phyloP scores from a whole-genome alignment of 2,329 filamentous ascomycete genomes.

The Fusarium multiceps region DNA sequence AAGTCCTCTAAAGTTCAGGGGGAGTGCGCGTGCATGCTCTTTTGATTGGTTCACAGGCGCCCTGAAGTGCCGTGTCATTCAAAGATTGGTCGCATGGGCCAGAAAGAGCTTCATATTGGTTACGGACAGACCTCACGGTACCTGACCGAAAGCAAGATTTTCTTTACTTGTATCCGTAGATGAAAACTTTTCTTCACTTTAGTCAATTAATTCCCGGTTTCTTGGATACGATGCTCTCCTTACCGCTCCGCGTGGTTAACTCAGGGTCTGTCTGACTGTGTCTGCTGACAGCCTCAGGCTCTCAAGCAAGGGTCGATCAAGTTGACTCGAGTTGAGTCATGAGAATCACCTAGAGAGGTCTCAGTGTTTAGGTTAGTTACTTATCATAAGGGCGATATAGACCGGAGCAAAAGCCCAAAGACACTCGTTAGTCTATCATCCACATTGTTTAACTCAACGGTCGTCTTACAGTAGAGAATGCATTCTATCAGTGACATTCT shows the following conservation, averaged over 20 bases:
- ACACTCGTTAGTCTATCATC: not conserved
- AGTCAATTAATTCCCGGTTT: slow-evolving; percentile 7
- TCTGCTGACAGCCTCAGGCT: slow-evolving; percentile 26
- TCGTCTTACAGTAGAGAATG: slow-evolving; percentile 1
- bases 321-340: slow-evolving; percentile 20
- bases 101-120: slow-evolving; percentile 24
- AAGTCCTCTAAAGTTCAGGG: not conserved
- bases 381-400: not conserved
- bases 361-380: not conserved
- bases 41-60: slow-evolving; percentile 37
- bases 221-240: slow-evolving; percentile 7
- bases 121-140: not conserved
- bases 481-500: slow-evolving; percentile 25
- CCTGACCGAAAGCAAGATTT: slow-evolving; percentile 17
- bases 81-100: slow-evolving; percentile 34
- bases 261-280: slow-evolving; percentile 23
- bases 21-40: slow-evolving; percentile 27
- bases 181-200: slow-evolving; percentile 11
- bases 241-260: slow-evolving; percentile 18
- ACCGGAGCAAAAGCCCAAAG: not conserved
- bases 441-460: slow-evolving; percentile 1
- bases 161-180: not conserved
- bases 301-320: not conserved
- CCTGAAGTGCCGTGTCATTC: slow-evolving; percentile 41
- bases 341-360: slow-evolving; percentile 22